Evolutionary conservation across 176 grass and related monocot species (phyloP), one percentile per base, ranked within the genome.

Genomic region (Dendrocalamus sinicus): DNA sequence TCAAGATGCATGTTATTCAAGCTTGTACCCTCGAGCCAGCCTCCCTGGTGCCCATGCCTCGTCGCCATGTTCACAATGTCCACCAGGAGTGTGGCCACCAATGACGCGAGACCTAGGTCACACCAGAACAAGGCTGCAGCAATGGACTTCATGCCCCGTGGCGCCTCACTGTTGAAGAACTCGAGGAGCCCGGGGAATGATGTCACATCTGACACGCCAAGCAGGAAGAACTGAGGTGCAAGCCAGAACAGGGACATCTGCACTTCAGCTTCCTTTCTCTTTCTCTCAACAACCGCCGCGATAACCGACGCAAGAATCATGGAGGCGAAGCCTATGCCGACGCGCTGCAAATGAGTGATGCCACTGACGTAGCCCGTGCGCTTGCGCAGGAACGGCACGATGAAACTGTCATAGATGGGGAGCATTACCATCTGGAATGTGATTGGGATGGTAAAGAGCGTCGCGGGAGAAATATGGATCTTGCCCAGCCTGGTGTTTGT

Each of bases 121-220:
- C 86, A 89, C 87, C 91, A 96, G 66, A 96, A 89, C 72, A 96
- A 65, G 3, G 94, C 85, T 13, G 87, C 67, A 13, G 72, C 91
- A 20, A 96, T 84, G 7, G 94, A 90, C 77, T 96, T 96, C 83
- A 96, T 89, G 13, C 78, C 84, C 4, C 16, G 32, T 12, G 94
- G 83, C 0, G 83, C 85, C 59, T 96, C 86, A 3, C 85, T 80
- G 81, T 72, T 93, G 79, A 96, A 96, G 87, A 92, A 97, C 73
- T 97, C 94, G 0, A 96, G 85, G 37, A 96, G 59, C 46, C 94
- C 94, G 0, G 89, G 84, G 54, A 96, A 96, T 0, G 91, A 89
- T 0, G 87, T 87, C 96, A 91, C 4, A 91, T 96, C 94, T 19
- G 88, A 81, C 9, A 96, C 69, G 4, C 91, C 91, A 14, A 93